These are phyloP conservation scores for Forsythia viridissima DNA, from an alignment of 257 asterid species.

Conservation along the genomic window DNA sequence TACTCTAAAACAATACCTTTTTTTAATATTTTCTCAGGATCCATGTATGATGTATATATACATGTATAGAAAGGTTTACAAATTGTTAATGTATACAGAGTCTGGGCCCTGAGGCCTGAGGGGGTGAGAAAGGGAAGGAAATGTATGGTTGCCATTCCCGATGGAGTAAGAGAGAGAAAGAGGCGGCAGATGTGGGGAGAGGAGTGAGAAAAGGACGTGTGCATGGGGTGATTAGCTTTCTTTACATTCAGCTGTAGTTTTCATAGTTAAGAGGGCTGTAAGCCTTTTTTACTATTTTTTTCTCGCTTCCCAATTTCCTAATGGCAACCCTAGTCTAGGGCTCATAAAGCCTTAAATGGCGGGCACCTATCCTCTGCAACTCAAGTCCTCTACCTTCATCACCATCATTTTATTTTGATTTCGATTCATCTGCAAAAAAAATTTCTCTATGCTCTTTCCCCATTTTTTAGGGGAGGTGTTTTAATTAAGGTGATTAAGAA, in stretches of 20 bases:
- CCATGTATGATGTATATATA: constrained; percentile 1
- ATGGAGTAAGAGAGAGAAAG: constrained; percentile 22
- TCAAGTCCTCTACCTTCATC: constrained; percentile 28
- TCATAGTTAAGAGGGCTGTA: constrained; percentile 59
- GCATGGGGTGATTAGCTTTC: constrained; percentile 80
- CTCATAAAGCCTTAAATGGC: constrained; percentile 71
- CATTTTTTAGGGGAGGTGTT: neutral
- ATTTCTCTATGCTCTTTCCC: neutral
- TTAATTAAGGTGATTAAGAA: neutral
- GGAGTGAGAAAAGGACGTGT: constrained; percentile 80
- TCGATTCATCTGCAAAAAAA: neutral
- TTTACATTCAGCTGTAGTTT: constrained; percentile 84
- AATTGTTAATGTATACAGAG: neutral
- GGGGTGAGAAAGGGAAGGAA: constrained; percentile 14
- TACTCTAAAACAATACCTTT: constrained; percentile 12
- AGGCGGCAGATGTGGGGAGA: constrained; percentile 75
- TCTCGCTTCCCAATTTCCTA: constrained; percentile 38
- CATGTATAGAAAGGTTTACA: no score
- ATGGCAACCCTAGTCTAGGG: constrained; percentile 19
- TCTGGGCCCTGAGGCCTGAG: neutral
- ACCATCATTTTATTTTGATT: neutral
- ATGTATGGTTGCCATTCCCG: constrained; percentile 80
- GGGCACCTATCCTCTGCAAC: constrained; percentile 76
- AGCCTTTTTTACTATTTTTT: constrained; percentile 3
- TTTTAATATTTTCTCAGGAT: constrained; percentile 8